A percentile compares a stretch with the other conserved stretches of the same genome.
phyloP scores from a whole-genome alignment of 805 yeast species.

The Suhomyces prunicola region DNA sequence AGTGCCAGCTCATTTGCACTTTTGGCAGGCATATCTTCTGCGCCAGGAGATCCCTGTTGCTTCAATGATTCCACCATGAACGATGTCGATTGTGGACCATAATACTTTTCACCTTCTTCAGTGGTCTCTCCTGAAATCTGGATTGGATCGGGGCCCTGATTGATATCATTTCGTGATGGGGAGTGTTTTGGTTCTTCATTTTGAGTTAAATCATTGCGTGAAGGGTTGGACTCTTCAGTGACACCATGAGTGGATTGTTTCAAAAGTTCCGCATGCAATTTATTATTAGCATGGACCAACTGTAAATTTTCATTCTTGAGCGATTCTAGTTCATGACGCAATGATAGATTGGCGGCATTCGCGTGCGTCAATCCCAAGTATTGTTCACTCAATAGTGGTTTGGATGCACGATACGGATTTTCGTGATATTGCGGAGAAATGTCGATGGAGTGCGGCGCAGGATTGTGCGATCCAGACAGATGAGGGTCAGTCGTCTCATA shows the following conservation, averaged over 20 bases:
- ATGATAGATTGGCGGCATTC: not conserved
- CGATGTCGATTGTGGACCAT: conserved; percentile 50
- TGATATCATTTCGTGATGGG: not conserved
- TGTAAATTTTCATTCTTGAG: conserved; percentile 20
- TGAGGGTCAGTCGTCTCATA: not conserved
- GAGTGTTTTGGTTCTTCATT: not conserved
- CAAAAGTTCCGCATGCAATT: conserved; percentile 13
- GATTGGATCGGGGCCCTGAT: conserved; percentile 4
- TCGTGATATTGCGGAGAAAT: not conserved
- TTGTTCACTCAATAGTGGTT: not conserved
- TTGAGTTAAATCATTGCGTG: not conserved
- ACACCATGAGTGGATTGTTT: not conserved
- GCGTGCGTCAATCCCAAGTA: not conserved
- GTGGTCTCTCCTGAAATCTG: conserved; percentile 35
- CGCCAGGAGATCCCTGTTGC: conserved; percentile 20
- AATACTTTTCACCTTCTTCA: conserved; percentile 42
- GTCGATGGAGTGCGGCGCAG: not conserved
- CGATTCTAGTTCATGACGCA: conserved; percentile 14
- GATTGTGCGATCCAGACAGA: not conserved
- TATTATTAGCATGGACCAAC: conserved; percentile 17
- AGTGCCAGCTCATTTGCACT: not conserved
- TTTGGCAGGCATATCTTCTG: conserved; percentile 8
- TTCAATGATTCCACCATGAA: conserved; percentile 44
- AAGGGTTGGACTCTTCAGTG: too few species aligned
- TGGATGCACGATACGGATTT: not conserved